Conservation (phyloP, 305 asterid species). For the Fraxinus platypoda region DNA sequence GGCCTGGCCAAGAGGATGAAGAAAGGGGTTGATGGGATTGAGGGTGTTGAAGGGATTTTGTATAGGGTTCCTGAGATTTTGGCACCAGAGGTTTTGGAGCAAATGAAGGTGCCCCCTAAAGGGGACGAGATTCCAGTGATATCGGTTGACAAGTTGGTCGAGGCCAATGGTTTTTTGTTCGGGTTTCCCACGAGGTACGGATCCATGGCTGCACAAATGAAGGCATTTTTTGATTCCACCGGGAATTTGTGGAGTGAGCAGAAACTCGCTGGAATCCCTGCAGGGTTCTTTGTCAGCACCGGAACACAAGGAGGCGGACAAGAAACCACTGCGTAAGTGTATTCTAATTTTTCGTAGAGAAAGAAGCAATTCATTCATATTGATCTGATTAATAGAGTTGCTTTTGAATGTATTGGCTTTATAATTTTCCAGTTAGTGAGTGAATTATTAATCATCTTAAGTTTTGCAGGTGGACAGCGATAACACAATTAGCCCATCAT, state of each 20-base stretch:
- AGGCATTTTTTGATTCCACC: constrained; percentile 60
- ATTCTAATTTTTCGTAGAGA: not conserved
- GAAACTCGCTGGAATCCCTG: constrained; percentile 61
- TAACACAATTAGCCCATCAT: constrained; percentile 68
- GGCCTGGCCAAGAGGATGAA: constrained; percentile 44
- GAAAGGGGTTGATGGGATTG: constrained; percentile 54
- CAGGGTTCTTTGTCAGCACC: constrained; percentile 62
- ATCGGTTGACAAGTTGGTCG: constrained; percentile 41
- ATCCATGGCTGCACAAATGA: constrained; percentile 64
- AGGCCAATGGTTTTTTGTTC: constrained; percentile 61
- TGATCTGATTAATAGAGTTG: not conserved
- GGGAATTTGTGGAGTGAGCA: constrained; percentile 57
- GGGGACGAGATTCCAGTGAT: constrained; percentile 42
- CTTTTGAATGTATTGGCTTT: not conserved
- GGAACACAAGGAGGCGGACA: constrained; percentile 77
- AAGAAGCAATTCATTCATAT: not conserved
- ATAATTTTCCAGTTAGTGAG: not conserved
- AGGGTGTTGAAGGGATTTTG: constrained; percentile 58
- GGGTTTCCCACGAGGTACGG: constrained; percentile 70
- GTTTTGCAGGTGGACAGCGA: constrained; percentile 60
- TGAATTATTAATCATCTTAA: not conserved
- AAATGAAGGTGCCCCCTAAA: constrained; percentile 49
- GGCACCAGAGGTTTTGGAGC: constrained; percentile 34
- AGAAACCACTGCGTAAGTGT: constrained; percentile 67
- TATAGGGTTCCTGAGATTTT: constrained; percentile 54